Evolutionary conservation across 768 basidiomycete genomes (phyloP), one percentile per base, ranked within the genome.

Genomic region (Amylocystis lapponica): DNA sequence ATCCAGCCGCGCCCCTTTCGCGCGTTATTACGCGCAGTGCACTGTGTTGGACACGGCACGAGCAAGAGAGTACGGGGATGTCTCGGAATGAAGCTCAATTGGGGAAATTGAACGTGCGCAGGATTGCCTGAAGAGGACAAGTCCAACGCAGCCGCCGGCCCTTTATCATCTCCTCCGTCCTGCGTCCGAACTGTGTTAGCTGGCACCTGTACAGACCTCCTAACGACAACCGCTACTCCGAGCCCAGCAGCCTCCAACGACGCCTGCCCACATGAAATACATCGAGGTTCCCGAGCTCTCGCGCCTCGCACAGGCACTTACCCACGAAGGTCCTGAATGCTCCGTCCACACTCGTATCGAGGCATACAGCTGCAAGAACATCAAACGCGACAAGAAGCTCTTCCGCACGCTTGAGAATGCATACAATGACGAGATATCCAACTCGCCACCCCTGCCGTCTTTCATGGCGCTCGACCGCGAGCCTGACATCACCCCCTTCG

Each of bases 361-460:
- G 66, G 94, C 91, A 0, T 99, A 97, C 72, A 89, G 86, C 59
- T 93, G 91, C 77, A 99, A 99, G 78, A 85, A 93, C 65, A 86
- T 96, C 65, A 88, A 90, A 54, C 85, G 88, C 57, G 96, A 99
- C 75, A 91, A 93, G 79, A 89, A 86, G 62, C 84, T 97, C 64
- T 92, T 92, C 76, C 91, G 88, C 60, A 72, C 82, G 9, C 83
- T 98, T 69, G 94, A 98, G 63, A 76, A 78, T 54, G 83, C 85
- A 23, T 92, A 97, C 70, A 73, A 79, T 46, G 81, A 85, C 51
- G 85, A 89, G 37, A 66, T 88, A 17, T 87, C 81, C 5, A 75
- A 81, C 59, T 93, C 90, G 2, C 88, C 90, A 1, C 91, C 92
- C 4, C 74, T 89, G 25, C 87, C 86, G 27, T 83, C 85, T 5